These are phyloP conservation scores for Leccinum arenicola DNA, from an alignment of 768 basidiomycete genomes.

Conservation along the genomic window DNA sequence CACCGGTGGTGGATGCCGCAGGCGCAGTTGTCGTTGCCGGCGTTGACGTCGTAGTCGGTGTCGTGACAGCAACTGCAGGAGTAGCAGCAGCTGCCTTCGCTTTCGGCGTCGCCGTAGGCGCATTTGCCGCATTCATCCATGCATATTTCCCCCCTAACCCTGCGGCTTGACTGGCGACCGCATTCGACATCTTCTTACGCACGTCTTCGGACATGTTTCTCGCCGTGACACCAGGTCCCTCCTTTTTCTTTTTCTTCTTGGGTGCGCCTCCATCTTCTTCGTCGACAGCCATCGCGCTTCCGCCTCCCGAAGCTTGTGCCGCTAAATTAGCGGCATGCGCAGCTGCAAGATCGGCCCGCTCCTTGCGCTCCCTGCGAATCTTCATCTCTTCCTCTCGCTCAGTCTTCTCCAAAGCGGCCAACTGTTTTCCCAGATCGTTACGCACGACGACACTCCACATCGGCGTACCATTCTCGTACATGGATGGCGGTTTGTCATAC, in stretches of 20 bases:
- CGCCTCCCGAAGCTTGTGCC: conserved; percentile 47
- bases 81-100: conserved; percentile 34
- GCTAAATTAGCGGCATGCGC: conserved; percentile 65
- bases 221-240: conserved; percentile 80
- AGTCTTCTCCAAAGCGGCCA: conserved; percentile 68
- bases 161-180: conserved; percentile 85
- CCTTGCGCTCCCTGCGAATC: conserved; percentile 73
- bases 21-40: conserved; percentile 34
- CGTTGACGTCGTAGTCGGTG: conserved; percentile 24
- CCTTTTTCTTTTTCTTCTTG: conserved; percentile 80
- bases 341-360: conserved; percentile 68
- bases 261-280: conserved; percentile 57
- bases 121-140: conserved; percentile 79
- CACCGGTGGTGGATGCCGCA: conserved; percentile 25
- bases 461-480: conserved; percentile 64
- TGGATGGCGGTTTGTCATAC: conserved; percentile 62
- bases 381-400: conserved; percentile 84
- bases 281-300: conserved; percentile 30
- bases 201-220: conserved; percentile 91
- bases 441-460: conserved; percentile 83
- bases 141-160: conserved; percentile 79
- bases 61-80: conserved; percentile 29
- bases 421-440: conserved; percentile 78
- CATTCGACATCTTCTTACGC: conserved; percentile 88
- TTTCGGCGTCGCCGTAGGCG: conserved; percentile 41